Base-by-base conservation (phyloP, 2,329 filamentous ascomycete genomes). In the Colletotrichum sp. region DNA sequence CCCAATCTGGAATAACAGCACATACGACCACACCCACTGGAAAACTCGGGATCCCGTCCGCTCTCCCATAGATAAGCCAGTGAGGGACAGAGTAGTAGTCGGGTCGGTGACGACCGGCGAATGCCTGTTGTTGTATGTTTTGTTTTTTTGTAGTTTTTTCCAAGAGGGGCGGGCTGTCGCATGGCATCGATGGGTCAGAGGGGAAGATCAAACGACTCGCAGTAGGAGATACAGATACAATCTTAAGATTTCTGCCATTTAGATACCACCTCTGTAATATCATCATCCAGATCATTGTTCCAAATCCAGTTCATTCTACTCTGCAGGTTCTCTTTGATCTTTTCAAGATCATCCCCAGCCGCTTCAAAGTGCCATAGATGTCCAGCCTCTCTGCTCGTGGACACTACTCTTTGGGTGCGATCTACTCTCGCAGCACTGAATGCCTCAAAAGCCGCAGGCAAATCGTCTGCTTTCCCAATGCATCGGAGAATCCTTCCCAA, bases 1-100 rank as follows among this genome's bases (percentile, higher is more conserved):
- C 4, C 21, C 21, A 13, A 9, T 24, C 12, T 1, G 5, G 0
- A 1, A 3, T 0, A 2, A 2, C 0, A 13, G 0, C 52, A 57
- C 52, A 57, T 57, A 26, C 52, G 21, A 57, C 21, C 52, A 57
- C 26, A 57, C 24, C n/a, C 52, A 57, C 21, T 57, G 52, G 21
- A 57, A 26, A 57, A 57, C 21, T 26, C 52, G 52, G 24, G 52
- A 57, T 57, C 39, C 39, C 39, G 39, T n/a, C 39, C 39, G 18
- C 39, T 49, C 39, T 49, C 39, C 39, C 39, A 49, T 49, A 49
- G 39, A 49, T n/a, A 49, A 49, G 39, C 39, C 39, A 49, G 39
- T n/a, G 39, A 44, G 39, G 52, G 24, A 57, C 24, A 16, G 52
- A 57, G 52, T 57, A 26, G 52, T 57, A 57, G 52, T 57, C 52